These are phyloP conservation scores for Arachis stenosperma DNA, from an alignment of 306 rosid species.

Conservation along the genomic window DNA sequence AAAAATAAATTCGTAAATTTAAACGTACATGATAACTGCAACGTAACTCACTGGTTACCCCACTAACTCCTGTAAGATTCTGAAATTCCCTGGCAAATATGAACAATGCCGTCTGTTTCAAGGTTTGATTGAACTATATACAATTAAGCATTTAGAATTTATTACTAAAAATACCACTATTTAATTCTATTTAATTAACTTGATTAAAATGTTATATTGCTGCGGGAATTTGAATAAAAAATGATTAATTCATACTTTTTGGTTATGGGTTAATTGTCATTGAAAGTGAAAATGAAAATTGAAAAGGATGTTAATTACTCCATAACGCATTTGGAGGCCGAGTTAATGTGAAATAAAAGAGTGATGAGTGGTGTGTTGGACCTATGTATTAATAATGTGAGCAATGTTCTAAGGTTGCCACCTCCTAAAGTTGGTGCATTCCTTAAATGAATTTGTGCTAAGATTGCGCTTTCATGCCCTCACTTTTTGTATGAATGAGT, in stretches of 20 bases:
- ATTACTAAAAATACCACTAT: too few relatives aligned
- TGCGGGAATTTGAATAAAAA: too few relatives aligned
- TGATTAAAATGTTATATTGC: too few relatives aligned
- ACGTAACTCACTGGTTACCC: not conserved
- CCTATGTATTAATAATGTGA: conserved; percentile 34
- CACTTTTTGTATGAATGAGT: conserved; percentile 1
- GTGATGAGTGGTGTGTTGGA: conserved; percentile 12
- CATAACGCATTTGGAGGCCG: conserved; percentile 53
- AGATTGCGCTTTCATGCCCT: conserved; percentile 7
- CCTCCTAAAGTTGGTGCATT: conserved; percentile 26
- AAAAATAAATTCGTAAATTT: conserved; percentile 17
- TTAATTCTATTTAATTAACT: too few relatives aligned
- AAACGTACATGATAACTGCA: not conserved
- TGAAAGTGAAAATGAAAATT: conserved; percentile 5
- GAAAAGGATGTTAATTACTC: not conserved
- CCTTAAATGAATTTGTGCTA: conserved; percentile 39
- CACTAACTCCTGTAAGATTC: not conserved
- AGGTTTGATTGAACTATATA: too few relatives aligned
- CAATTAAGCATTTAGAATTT: too few relatives aligned
- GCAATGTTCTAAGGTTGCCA: conserved; percentile 26
- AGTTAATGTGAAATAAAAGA: conserved; percentile 41
- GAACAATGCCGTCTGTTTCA: too few relatives aligned
- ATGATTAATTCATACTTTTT: too few relatives aligned
- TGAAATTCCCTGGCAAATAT: too few relatives aligned
- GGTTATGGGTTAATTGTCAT: too few relatives aligned